Percentiles rank a stretch among this genome's conserved stretches.
These are phyloP conservation scores for Diplodia scrobiculata DNA, from an alignment of 2,329 filamentous ascomycete genomes.

Conservation along the genomic window DNA sequence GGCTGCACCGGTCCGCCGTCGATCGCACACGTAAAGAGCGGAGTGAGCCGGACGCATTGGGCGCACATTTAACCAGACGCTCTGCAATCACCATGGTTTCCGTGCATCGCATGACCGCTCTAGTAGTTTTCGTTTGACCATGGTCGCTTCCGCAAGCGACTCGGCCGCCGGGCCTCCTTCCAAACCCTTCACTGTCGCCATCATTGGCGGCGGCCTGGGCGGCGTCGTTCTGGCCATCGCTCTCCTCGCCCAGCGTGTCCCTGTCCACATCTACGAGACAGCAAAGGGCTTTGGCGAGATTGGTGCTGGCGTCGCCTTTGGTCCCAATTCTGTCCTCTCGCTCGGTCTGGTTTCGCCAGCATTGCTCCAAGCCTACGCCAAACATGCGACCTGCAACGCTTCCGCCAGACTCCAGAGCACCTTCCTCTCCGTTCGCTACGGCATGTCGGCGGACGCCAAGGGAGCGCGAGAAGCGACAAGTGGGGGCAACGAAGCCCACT, in stretches of 20 bases:
- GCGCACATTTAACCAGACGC: constrained; percentile 5
- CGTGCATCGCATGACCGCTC: too few species aligned
- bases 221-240: constrained; percentile 39
- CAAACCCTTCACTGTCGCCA: constrained; percentile 35
- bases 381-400: constrained; percentile 36
- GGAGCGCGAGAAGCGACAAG: background rate
- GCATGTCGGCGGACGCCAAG: constrained; percentile 19
- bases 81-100: background rate
- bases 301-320: constrained; percentile 39
- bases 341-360: constrained; percentile 35
- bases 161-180: background rate
- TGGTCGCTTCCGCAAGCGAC: too few species aligned
- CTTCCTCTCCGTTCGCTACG: constrained; percentile 30
- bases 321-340: constrained; percentile 36
- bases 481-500: constrained; percentile 24
- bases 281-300: constrained; percentile 36
- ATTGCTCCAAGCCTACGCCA: constrained; percentile 37
- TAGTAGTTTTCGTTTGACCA: too few species aligned
- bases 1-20: constrained; percentile 8
- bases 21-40: constrained; percentile 2
- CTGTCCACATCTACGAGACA: constrained; percentile 38
- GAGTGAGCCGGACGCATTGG: background rate
- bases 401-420: constrained; percentile 31
- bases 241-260: constrained; percentile 35
- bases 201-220: constrained; percentile 39